Evolutionary conservation across 345 rosid genomes (phyloP).

Genomic region (thale cress (Arabidopsis thaliana)): DNA sequence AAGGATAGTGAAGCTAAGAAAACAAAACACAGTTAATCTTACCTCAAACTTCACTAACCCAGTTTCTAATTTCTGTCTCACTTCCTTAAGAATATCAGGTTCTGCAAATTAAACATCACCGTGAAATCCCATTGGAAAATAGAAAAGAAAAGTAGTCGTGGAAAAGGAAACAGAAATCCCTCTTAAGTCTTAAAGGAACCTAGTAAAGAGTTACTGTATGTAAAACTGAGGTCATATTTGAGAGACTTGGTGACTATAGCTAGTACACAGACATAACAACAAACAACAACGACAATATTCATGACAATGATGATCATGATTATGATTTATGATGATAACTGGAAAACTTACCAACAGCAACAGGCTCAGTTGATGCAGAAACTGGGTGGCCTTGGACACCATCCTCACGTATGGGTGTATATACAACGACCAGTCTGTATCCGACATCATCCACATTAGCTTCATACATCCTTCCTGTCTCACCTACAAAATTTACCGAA

Average conservation of each 20-base stretch:
- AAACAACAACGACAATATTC: not conserved
- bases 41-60: constrained; percentile 97
- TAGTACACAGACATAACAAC: not conserved
- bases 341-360: constrained; percentile 73
- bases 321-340: constrained; percentile 2
- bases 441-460: constrained; percentile 99
- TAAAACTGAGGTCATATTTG: constrained; percentile 1
- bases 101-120: constrained; percentile 58
- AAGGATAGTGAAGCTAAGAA: not conserved
- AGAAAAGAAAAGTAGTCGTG: not conserved
- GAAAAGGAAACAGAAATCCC: constrained; percentile 7
- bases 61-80: constrained; percentile 86
- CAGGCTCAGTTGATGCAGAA: constrained; percentile 93
- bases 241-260: constrained; percentile 8
- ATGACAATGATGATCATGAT: constrained; percentile 6
- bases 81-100: constrained; percentile 90
- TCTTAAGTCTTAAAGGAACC: not conserved
- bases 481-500: constrained; percentile 63
- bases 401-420: constrained; percentile 89
- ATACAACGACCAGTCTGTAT: constrained; percentile 85
- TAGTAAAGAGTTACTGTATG: not conserved
- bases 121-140: constrained; percentile 1
- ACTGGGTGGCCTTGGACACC: constrained; percentile 95
- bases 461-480: constrained; percentile 91
- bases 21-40: constrained; percentile 20